Conservation (phyloP, 352 stramenopile species). For the Saprolegnia diclina region DNA sequence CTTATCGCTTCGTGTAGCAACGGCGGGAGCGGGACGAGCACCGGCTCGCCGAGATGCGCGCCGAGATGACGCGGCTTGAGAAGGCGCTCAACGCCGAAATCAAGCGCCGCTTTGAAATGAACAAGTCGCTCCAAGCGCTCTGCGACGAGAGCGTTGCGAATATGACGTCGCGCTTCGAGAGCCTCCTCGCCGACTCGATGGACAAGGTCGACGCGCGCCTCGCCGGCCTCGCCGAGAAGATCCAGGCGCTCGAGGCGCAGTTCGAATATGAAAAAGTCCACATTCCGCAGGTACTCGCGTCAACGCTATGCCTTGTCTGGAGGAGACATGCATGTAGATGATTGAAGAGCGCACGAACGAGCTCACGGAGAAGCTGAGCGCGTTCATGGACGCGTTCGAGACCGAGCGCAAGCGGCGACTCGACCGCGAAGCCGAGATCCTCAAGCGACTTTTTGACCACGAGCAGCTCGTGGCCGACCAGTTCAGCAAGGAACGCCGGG, state of each 20-base stretch:
- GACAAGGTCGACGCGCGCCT: constrained; percentile 68
- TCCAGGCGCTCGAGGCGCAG: constrained; percentile 69
- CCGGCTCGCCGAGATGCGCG: constrained; percentile 87
- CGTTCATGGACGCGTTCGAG: constrained; percentile 87
- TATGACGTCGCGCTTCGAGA: constrained; percentile 78
- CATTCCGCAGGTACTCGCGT: constrained; percentile 51
- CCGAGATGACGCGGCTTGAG: constrained; percentile 89
- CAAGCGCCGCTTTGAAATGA: constrained; percentile 92
- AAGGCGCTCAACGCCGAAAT: constrained; percentile 88
- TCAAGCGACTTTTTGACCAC: constrained; percentile 89
- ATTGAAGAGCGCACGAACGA: constrained; percentile 87
- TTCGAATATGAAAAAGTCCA: constrained; percentile 82
- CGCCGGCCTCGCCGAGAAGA: constrained; percentile 59
- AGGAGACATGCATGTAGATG: constrained; percentile 34
- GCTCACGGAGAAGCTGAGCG: constrained; percentile 79
- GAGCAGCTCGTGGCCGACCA: constrained; percentile 42
- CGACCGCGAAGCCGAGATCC: constrained; percentile 80
- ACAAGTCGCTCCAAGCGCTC: constrained; percentile 87
- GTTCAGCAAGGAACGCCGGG: constrained; percentile 30
- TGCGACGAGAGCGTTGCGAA: constrained; percentile 83
- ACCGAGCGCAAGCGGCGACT: constrained; percentile 76
- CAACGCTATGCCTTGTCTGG: neutral
- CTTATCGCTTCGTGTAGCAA: constrained; percentile 37
- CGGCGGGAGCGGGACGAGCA: constrained; percentile 91
- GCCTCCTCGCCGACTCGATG: constrained; percentile 68